A percentile compares a stretch with the other conserved stretches of the same genome.
phyloP scores from a whole-genome alignment of 2,329 filamentous ascomycete species.

The Stylonectria norvegica region DNA sequence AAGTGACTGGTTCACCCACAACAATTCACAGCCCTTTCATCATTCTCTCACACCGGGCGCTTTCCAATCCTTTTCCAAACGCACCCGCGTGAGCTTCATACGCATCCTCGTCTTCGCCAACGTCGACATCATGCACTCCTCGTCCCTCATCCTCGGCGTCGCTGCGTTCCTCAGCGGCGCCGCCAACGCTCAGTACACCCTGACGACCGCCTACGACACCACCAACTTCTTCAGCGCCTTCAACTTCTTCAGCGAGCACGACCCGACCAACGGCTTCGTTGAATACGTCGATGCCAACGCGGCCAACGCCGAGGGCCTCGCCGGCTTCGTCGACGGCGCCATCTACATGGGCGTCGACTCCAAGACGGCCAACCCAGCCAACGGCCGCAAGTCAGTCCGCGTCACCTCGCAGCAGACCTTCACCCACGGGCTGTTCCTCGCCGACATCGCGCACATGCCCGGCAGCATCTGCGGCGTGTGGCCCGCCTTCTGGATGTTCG shows the following conservation, averaged over 20 bases:
- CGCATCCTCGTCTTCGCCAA: constrained; percentile 21
- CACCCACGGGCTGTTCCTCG: constrained; percentile 66
- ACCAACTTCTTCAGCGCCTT: constrained; percentile 56
- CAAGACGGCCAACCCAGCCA: constrained; percentile 49
- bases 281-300: constrained; percentile 59
- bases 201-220: constrained; percentile 47
- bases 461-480: constrained; percentile 67
- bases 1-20: constrained; percentile 19
- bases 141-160: constrained; percentile 25
- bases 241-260: constrained; percentile 53
- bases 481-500: constrained; percentile 71
- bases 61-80: constrained; percentile 2
- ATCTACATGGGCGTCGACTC: constrained; percentile 70
- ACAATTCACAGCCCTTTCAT: constrained; percentile 3
- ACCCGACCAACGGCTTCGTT: constrained; percentile 75
- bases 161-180: constrained; percentile 28
- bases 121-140: constrained; percentile 22
- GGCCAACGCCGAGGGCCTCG: constrained; percentile 57
- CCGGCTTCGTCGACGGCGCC: constrained; percentile 51
- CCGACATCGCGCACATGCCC: constrained; percentile 77
- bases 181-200: constrained; percentile 38
- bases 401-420: constrained; percentile 65
- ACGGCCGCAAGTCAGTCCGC: constrained; percentile 68
- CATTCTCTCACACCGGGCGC: constrained; percentile 1
- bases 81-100: constrained; percentile 8